These are phyloP conservation scores for Cercophora samala DNA, from an alignment of 495 filamentous ascomycete species.

Conservation along the genomic window DNA sequence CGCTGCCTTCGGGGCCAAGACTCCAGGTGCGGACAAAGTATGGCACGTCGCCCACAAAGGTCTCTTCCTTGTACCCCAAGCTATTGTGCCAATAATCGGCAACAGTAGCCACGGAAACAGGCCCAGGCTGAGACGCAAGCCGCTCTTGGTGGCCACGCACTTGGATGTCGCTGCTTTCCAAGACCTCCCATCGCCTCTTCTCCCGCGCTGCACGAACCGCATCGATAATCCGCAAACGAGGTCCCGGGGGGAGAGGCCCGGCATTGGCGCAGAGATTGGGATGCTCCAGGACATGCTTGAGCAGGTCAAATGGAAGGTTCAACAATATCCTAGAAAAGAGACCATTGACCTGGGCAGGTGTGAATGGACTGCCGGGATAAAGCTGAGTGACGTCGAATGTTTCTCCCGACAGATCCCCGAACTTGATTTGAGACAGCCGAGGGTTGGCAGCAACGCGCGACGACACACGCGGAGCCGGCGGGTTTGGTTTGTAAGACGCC, in stretches of 20 bases:
- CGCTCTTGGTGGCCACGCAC: slow-evolving; percentile 21
- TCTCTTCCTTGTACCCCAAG: slow-evolving; percentile 47
- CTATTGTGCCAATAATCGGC: slow-evolving; percentile 30
- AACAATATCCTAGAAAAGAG: slow-evolving; percentile 60
- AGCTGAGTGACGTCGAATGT: not conserved
- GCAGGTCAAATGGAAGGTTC: slow-evolving; percentile 58
- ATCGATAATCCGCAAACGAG: slow-evolving; percentile 45
- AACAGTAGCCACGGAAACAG: slow-evolving; percentile 20
- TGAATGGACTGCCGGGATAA: not conserved
- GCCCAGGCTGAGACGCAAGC: slow-evolving; percentile 18
- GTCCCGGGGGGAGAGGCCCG: slow-evolving; percentile 43
- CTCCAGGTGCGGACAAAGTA: slow-evolving; percentile 32
- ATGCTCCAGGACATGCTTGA: slow-evolving; percentile 56
- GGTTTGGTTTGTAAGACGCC: slow-evolving; percentile 14
- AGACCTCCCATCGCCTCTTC: slow-evolving; percentile 36
- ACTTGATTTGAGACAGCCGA: slow-evolving; percentile 59
- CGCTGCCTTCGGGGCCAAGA: slow-evolving; percentile 9
- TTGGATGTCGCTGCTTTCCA: slow-evolving; percentile 34
- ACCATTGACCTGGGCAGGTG: slow-evolving; percentile 1
- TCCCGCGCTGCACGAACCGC: slow-evolving; percentile 61
- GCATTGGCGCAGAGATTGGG: slow-evolving; percentile 41
- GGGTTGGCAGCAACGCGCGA: slow-evolving; percentile 40
- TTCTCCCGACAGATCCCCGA: slow-evolving; percentile 56
- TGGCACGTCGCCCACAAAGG: slow-evolving; percentile 30
- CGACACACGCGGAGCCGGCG: slow-evolving; percentile 23